A percentile compares a stretch with the other conserved stretches of the same genome.
Evolutionary conservation across 768 basidiomycete species (phyloP).

Genomic region (Tulasnella sp.): DNA sequence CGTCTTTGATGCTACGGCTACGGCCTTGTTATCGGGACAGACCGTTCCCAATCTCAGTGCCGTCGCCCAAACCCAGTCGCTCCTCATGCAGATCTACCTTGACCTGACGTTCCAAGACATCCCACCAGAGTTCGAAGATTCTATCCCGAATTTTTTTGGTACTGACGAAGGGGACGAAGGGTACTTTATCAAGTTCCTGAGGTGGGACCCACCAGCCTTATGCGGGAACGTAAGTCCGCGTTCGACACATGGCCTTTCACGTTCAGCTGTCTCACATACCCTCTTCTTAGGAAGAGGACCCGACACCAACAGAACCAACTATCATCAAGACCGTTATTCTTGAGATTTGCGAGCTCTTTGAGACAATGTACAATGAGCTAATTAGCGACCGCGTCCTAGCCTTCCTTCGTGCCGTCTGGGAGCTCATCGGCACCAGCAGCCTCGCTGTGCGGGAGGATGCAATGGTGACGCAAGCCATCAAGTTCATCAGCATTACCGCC

Average conservation of each 20-base stretch:
- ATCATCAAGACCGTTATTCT: slow-evolving; percentile 87
- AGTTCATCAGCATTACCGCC: slow-evolving; percentile 91
- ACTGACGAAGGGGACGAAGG: slow-evolving; percentile 44
- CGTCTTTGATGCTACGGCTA: slow-evolving; percentile 62
- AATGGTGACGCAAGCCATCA: slow-evolving; percentile 79
- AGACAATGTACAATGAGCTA: slow-evolving; percentile 82
- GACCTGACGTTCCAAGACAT: slow-evolving; percentile 96
- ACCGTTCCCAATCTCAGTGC: slow-evolving; percentile 50
- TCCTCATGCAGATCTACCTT: slow-evolving; percentile 85
- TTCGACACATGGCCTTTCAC: slow-evolving; percentile 5
- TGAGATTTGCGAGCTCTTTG: slow-evolving; percentile 88
- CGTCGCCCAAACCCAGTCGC: slow-evolving; percentile 73
- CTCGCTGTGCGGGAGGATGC: slow-evolving; percentile 28
- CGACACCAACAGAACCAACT: slow-evolving; percentile 79
- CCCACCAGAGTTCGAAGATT: slow-evolving; percentile 93
- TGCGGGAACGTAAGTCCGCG: slow-evolving; percentile 63
- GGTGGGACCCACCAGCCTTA: slow-evolving; percentile 74
- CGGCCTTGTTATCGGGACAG: slow-evolving; percentile 53
- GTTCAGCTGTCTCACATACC: slow-evolving; percentile 27
- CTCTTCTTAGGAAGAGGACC: slow-evolving; percentile 68
- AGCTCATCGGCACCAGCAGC: slow-evolving; percentile 53
- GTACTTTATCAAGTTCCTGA: slow-evolving; percentile 78
- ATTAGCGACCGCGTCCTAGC: slow-evolving; percentile 65
- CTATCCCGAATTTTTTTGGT: slow-evolving; percentile 80
- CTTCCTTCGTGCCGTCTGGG: slow-evolving; percentile 93